Evolutionary conservation across 2,329 filamentous ascomycete genomes (phyloP), one percentile per base, ranked within the genome.

Genomic region (Dactylellina sp.): DNA sequence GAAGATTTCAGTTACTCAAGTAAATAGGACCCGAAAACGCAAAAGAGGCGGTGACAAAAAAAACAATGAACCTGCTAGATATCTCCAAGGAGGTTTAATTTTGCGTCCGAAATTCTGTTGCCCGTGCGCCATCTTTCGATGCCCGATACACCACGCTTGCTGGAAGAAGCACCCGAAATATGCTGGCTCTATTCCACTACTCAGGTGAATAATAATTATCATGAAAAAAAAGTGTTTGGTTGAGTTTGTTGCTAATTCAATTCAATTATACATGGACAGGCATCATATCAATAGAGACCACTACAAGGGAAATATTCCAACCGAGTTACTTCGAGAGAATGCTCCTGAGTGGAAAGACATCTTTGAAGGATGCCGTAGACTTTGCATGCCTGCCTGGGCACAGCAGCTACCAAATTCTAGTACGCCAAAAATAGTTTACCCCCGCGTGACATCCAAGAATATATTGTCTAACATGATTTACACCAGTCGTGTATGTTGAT

Each of bases 211-310:
- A n/a, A 42, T n/a, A n/a, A n/a, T n/a, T n/a, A n/a, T n/a, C n/a
- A n/a, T n/a, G n/a, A n/a, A n/a, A n/a, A n/a, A n/a, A n/a, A n/a
- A 14, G 28, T 32, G 12, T 55, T 20, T 16, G n/a, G 22, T 18
- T 20, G n/a, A 39, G 5, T 11, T 9, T 3, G 14, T 14, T 42
- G 52, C 28, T 28, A 7, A 40, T 42, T 9, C 28, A 4, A 24
- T 55, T 11, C 9, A 52, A 32, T n/a, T 16, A 37, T 39, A 9
- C 9, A 25, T 35, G 25, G n/a, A 25, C 9, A 32, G 39, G 16
- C 20, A 50, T 32, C 53, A 57, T 57, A 57, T 57, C 11, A 44
- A 18, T 6, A 25, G 53, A 57, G 53, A 57, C 25, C 53, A 57
- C 16, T 57, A 44, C 9, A 16, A 44, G 7, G 11, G 24, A 0